Conservation (phyloP, 2,329 filamentous ascomycete species). For the Paracorniculantispora psalliotae region DNA sequence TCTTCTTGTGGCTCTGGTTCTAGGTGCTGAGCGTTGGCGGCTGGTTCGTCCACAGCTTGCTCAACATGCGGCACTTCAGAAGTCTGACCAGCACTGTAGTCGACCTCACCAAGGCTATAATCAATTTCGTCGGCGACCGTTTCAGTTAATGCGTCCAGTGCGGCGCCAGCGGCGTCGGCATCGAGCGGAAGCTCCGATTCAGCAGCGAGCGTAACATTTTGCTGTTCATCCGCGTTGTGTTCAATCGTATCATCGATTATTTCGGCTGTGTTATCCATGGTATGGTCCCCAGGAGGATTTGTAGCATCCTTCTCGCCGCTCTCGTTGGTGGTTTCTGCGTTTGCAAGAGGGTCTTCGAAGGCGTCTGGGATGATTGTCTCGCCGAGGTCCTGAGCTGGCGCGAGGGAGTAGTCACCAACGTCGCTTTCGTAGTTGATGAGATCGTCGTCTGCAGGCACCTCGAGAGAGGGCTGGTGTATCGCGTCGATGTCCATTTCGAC, state of each 20-base stretch:
- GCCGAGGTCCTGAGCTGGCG: slow-evolving; percentile 11
- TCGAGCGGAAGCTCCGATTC: slow-evolving; percentile 7
- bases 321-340: background rate
- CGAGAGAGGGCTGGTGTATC: slow-evolving; percentile 21
- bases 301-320: background rate
- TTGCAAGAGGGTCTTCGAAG: slow-evolving; percentile 5
- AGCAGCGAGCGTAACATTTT: background rate
- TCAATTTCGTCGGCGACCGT: slow-evolving; percentile 30
- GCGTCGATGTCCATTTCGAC: slow-evolving; percentile 30
- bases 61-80: slow-evolving; percentile 13
- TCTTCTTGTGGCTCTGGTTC: too few relatives aligned
- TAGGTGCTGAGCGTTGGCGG: background rate
- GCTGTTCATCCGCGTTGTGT: background rate
- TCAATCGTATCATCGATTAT: background rate
- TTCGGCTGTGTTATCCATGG: background rate
- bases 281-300: background rate
- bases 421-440: slow-evolving; percentile 35
- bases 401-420: slow-evolving; percentile 18
- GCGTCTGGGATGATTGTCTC: slow-evolving; percentile 17
- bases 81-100: slow-evolving; percentile 22
- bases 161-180: slow-evolving; percentile 2
- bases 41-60: background rate
- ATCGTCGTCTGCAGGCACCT: slow-evolving; percentile 27
- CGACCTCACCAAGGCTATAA: slow-evolving; percentile 19
- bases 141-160: background rate